phyloP scores from a whole-genome alignment of 2,329 filamentous ascomycete species.

The Stemphylium lycopersici region DNA sequence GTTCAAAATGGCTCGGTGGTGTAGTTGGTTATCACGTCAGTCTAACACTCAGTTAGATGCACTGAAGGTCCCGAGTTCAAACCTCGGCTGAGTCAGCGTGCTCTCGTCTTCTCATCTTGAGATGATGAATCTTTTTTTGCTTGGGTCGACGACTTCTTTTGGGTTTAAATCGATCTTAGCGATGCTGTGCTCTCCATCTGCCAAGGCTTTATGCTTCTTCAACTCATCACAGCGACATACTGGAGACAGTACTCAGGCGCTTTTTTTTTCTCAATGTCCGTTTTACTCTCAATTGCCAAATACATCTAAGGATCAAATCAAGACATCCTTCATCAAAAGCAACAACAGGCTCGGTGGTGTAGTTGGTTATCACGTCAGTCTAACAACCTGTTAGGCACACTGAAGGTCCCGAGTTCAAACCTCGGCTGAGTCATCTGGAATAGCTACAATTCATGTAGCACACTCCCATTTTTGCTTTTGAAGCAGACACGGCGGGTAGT shows the following conservation, averaged over 20 bases:
- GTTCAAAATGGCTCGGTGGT: conserved; percentile 40
- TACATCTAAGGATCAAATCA: background rate
- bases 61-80: conserved; percentile 9
- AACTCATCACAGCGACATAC: background rate
- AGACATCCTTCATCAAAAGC: background rate
- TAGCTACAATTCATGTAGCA: background rate
- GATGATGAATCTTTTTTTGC: background rate
- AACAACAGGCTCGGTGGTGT: conserved; percentile 46
- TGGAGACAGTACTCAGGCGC: background rate
- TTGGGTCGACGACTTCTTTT: background rate
- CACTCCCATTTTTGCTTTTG: background rate
- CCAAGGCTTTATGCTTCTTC: background rate
- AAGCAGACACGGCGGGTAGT: background rate
- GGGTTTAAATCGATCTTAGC: background rate
- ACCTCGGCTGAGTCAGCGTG: conserved; percentile 5
- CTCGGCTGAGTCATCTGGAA: conserved; percentile 21
- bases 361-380: conserved; percentile 58
- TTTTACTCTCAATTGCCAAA: background rate
- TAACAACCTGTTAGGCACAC: conserved; percentile 41
- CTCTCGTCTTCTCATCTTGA: background rate
- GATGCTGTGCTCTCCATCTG: background rate
- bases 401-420: conserved; percentile 26
- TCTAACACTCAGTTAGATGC: conserved; percentile 44
- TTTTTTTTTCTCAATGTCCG: background rate
- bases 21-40: conserved; percentile 57